phyloP scores from a whole-genome alignment of 768 basidiomycete species.

The Auricularia sp. region DNA sequence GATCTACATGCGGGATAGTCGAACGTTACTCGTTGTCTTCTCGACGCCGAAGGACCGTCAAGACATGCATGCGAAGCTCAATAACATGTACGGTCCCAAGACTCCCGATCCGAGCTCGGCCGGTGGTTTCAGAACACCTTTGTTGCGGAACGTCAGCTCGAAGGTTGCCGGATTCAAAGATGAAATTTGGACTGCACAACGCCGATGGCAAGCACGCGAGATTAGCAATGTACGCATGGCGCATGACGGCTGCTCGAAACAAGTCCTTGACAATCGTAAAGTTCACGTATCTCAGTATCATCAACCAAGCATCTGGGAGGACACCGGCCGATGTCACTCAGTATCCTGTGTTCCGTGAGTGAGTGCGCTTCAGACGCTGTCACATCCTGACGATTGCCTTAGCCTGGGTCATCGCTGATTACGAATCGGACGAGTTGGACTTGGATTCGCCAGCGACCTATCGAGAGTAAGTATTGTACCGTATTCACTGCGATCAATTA shows the following conservation, averaged over 20 bases:
- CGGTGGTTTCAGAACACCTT: conserved; percentile 41
- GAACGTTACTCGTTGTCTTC: conserved; percentile 79
- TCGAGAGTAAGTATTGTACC: conserved; percentile 50
- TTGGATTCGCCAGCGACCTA: conserved; percentile 50
- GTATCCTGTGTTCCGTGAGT: conserved; percentile 81
- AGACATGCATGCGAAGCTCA: conserved; percentile 30
- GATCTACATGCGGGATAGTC: conserved; percentile 86
- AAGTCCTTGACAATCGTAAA: conserved; percentile 19
- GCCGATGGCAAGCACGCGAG: conserved; percentile 81
- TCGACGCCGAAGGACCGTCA: conserved; percentile 54
- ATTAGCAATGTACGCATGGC: conserved; percentile 69
- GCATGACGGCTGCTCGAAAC: not conserved
- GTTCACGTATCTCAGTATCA: conserved; percentile 82
- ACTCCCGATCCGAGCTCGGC: conserved; percentile 30
- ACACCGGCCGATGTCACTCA: conserved; percentile 93
- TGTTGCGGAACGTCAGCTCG: conserved; percentile 43
- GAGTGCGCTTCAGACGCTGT: too few relatives aligned
- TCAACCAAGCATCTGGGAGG: conserved; percentile 87
- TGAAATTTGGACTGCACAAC: conserved; percentile 59
- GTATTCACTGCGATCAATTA: not conserved
- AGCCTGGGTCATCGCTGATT: conserved; percentile 90
- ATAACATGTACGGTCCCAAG: conserved; percentile 17
- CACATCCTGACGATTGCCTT: conserved; percentile 8
- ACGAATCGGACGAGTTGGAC: conserved; percentile 60
- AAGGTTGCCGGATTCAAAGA: conserved; percentile 45